Conservation (phyloP, 1,284 basidiomycete genomes). For the Rugosomyces carneus region DNA sequence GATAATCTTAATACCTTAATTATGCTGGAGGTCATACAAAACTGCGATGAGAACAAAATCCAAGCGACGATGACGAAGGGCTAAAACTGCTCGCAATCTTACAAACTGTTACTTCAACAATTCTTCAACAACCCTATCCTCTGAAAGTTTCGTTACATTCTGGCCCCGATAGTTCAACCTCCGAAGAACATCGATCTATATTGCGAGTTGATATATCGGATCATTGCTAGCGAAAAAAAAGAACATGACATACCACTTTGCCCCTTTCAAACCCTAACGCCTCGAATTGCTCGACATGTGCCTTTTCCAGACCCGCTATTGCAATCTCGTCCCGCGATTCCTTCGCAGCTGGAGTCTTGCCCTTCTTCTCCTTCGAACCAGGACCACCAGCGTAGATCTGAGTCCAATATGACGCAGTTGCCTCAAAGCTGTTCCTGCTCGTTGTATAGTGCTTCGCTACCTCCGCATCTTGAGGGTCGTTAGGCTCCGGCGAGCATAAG, state of each 20-base stretch:
- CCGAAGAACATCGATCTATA: slow-evolving; percentile 79
- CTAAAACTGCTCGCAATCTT: not conserved
- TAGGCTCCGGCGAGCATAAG: slow-evolving; percentile 94
- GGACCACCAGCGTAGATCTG: slow-evolving; percentile 81
- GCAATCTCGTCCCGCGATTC: slow-evolving; percentile 54
- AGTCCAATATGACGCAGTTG: slow-evolving; percentile 94
- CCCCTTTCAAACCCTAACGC: slow-evolving; percentile 64
- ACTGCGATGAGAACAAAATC: slow-evolving; percentile 4
- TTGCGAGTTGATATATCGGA: slow-evolving; percentile 3
- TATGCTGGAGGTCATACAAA: not conserved
- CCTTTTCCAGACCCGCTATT: slow-evolving; percentile 67
- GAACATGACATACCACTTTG: slow-evolving; percentile 64
- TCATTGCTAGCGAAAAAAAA: slow-evolving; percentile 3
- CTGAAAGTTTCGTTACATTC: slow-evolving; percentile 41
- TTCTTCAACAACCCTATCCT: slow-evolving; percentile 46
- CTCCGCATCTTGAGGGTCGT: slow-evolving; percentile 97
- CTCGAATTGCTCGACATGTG: slow-evolving; percentile 72
- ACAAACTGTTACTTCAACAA: slow-evolving; percentile 33
- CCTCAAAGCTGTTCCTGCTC: slow-evolving; percentile 82
- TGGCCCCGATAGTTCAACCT: slow-evolving; percentile 87
- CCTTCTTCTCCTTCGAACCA: slow-evolving; percentile 33
- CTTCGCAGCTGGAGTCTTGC: slow-evolving; percentile 20
- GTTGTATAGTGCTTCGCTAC: slow-evolving; percentile 96
- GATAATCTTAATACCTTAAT: not conserved
- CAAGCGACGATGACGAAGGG: slow-evolving; percentile 5